phyloP scores from a whole-genome alignment of 2,329 filamentous ascomycete species.

The Xylariaceae sp. region DNA sequence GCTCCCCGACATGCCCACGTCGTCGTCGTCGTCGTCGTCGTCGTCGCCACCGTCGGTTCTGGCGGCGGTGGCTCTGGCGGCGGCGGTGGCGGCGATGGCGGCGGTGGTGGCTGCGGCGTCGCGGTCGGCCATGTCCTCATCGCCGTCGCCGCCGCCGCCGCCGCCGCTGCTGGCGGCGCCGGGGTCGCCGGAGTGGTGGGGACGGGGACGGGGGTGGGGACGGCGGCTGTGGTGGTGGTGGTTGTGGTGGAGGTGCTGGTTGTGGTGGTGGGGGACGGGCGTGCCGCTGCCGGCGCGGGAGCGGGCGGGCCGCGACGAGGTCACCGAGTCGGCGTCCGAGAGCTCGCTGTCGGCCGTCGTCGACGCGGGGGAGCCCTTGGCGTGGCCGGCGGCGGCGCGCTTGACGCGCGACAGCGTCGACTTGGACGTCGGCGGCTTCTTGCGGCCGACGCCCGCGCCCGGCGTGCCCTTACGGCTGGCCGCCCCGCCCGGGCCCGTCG shows the following conservation, averaged over 20 bases:
- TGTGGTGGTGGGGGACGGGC: conserved; percentile 19
- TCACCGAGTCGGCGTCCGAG: conserved; percentile 53
- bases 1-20: too few relatives aligned
- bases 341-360: conserved; percentile 58
- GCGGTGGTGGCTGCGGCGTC: conserved; percentile 48
- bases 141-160: conserved; percentile 19
- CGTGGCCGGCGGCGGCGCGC: conserved; percentile 38
- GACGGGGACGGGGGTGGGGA: too few relatives aligned
- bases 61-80: too few relatives aligned
- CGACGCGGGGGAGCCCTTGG: conserved; percentile 55
- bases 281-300: conserved; percentile 30
- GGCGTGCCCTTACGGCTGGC: conserved; percentile 41
- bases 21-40: conserved; percentile 16
- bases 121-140: conserved; percentile 26
- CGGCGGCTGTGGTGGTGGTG: too few relatives aligned
- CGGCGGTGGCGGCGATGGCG: conserved; percentile 23
- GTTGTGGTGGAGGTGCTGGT: conserved; percentile 10
- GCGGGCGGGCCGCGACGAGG: conserved; percentile 42
- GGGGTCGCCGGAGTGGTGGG: too few relatives aligned
- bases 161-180: too few relatives aligned
- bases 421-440: conserved; percentile 35
- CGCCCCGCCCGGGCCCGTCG: conserved; percentile 27
- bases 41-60: too few relatives aligned
- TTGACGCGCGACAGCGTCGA: conserved; percentile 58
- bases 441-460: conserved; percentile 23